Evolutionary conservation across 495 filamentous ascomycete species (phyloP).

Genomic region (Aspergillus mulundensis): DNA sequence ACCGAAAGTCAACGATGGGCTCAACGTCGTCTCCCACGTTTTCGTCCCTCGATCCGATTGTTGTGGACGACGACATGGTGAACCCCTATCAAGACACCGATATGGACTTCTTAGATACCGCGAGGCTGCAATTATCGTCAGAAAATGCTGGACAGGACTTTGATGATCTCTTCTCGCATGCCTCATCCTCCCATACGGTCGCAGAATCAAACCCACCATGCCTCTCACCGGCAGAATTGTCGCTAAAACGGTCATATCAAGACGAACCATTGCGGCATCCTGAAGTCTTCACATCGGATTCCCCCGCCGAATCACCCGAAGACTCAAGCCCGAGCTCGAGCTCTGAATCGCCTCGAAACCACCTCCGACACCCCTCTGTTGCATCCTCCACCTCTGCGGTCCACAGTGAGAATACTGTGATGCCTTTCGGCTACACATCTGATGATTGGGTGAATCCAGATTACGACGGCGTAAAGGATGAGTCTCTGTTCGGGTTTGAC

Average conservation of each 20-base stretch:
- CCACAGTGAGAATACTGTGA: slow-evolving; percentile 37
- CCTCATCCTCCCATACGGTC: slow-evolving; percentile 27
- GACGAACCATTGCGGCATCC: slow-evolving; percentile 36
- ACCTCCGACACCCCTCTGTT: slow-evolving; percentile 36
- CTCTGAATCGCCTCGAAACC: slow-evolving; percentile 41
- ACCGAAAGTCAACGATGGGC: slow-evolving; percentile 36
- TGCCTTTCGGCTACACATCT: slow-evolving; percentile 30
- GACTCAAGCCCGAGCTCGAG: slow-evolving; percentile 43
- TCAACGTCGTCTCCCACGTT: slow-evolving; percentile 40
- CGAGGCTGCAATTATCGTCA: slow-evolving; percentile 33
- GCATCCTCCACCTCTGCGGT: slow-evolving; percentile 39
- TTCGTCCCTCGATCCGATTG: slow-evolving; percentile 41
- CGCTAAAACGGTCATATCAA: slow-evolving; percentile 29
- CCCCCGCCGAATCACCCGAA: slow-evolving; percentile 42
- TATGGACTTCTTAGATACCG: slow-evolving; percentile 42
- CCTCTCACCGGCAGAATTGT: slow-evolving; percentile 28
- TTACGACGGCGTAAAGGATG: slow-evolving; percentile 36
- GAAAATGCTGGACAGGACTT: slow-evolving; percentile 41
- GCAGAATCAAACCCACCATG: slow-evolving; percentile 28
- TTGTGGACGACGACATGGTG: slow-evolving; percentile 47
- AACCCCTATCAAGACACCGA: slow-evolving; percentile 37
- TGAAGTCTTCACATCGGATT: slow-evolving; percentile 34
- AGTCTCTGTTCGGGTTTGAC: slow-evolving; percentile 38
- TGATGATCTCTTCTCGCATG: slow-evolving; percentile 39
- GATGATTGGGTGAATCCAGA: slow-evolving; percentile 45